These are phyloP conservation scores for Ophiostoma triangulosporum DNA, from an alignment of 2,329 filamentous ascomycete species.

Conservation along the genomic window DNA sequence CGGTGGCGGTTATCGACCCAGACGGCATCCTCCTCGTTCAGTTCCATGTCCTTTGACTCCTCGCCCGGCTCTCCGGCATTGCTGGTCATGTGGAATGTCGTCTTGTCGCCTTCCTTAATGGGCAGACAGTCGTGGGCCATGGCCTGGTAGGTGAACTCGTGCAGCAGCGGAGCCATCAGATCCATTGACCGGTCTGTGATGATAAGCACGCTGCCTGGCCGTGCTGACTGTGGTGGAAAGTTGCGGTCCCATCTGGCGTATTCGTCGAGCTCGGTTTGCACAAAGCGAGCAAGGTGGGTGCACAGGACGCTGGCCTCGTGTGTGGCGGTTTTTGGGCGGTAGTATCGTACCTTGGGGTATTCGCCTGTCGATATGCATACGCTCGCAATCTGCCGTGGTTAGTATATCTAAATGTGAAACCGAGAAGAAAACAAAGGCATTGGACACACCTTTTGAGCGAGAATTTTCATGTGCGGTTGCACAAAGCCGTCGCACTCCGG, in stretches of 20 bases:
- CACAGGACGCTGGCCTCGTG: constrained; percentile 85
- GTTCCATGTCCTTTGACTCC: constrained; percentile 81
- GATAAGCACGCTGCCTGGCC: constrained; percentile 70
- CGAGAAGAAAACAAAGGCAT: not conserved
- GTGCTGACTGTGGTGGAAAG: constrained; percentile 66
- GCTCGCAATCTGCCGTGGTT: constrained; percentile 53
- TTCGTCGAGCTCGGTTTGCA: constrained; percentile 80
- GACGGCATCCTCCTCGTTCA: constrained; percentile 79
- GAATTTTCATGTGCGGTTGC: constrained; percentile 63
- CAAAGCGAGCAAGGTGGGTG: constrained; percentile 75
- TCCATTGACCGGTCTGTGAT: constrained; percentile 93
- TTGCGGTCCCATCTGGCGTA: constrained; percentile 74
- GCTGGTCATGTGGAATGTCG: constrained; percentile 67
- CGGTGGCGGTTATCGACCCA: constrained; percentile 91
- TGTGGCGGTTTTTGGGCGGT: constrained; percentile 55
- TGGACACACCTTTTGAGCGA: constrained; percentile 69
- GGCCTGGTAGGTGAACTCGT: constrained; percentile 97
- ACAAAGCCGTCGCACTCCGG: constrained; percentile 79
- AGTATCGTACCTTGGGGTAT: constrained; percentile 87
- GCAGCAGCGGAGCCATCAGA: constrained; percentile 69
- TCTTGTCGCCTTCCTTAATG: constrained; percentile 77
- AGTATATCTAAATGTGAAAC: not conserved
- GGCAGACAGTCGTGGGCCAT: constrained; percentile 92
- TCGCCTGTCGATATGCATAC: constrained; percentile 88
- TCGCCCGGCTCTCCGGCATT: constrained; percentile 59